Percentiles rank a stretch among this genome's conserved stretches.
Conservation (phyloP, 352 stramenopile species). For the Aphanomyces cochlioides region DNA sequence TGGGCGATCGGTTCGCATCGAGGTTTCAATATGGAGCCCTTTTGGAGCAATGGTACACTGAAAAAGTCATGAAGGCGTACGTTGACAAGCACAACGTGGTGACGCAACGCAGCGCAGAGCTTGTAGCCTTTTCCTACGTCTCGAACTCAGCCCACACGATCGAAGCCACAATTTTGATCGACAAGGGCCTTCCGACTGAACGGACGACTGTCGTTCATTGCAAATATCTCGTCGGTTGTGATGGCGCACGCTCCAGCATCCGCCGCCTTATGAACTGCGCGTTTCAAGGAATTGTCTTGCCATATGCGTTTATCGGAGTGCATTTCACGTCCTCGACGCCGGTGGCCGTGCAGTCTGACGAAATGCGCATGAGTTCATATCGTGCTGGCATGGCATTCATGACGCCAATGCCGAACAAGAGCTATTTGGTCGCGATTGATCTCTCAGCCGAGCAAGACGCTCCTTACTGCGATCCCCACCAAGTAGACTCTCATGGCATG, state of each 20-base stretch:
- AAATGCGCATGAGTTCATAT: background rate
- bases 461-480: background rate
- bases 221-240: slow-evolving; percentile 12
- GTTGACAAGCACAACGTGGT: background rate
- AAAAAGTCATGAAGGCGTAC: background rate
- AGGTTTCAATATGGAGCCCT: slow-evolving; percentile 7
- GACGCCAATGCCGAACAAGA: slow-evolving; percentile 18
- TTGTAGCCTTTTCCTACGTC: background rate
- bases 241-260: slow-evolving; percentile 9
- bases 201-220: too few species aligned
- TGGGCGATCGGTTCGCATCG: slow-evolving; percentile 1
- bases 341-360: background rate
- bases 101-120: background rate
- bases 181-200: background rate
- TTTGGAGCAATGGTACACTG: slow-evolving; percentile 15
- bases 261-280: background rate
- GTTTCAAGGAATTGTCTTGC: slow-evolving; percentile 1
- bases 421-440: slow-evolving; percentile 6
- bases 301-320: background rate
- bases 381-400: background rate
- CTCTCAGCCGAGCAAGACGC: background rate
- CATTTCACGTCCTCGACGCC: slow-evolving; percentile 12
- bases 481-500: background rate
- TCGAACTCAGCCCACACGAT: background rate
- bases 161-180: background rate